Conservation (phyloP, 1,139 yeast species). For the Geotrichum restrictum region DNA sequence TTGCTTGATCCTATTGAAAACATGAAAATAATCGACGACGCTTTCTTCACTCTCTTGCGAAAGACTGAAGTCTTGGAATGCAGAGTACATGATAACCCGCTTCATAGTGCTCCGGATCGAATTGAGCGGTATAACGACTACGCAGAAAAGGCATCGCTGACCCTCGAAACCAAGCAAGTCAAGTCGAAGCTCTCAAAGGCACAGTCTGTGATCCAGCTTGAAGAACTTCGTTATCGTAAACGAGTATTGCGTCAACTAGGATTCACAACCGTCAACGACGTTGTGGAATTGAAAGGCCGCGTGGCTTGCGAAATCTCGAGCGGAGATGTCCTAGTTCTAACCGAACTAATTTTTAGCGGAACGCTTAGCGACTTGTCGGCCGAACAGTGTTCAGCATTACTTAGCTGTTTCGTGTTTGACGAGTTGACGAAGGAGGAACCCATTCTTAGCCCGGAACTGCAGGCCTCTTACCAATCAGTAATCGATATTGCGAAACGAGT, state of each 20-base stretch:
- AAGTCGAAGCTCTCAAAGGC: constrained; percentile 73
- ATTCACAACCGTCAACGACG: constrained; percentile 72
- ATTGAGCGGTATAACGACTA: constrained; percentile 60
- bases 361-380: constrained; percentile 81
- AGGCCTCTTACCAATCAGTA: constrained; percentile 81
- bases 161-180: constrained; percentile 55
- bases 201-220: constrained; percentile 88
- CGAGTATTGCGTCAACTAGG: constrained; percentile 81
- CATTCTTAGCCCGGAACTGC: constrained; percentile 76
- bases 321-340: constrained; percentile 72
- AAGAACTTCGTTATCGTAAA: constrained; percentile 87
- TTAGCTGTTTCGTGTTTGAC: constrained; percentile 95
- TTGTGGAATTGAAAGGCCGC: constrained; percentile 59
- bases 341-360: constrained; percentile 93
- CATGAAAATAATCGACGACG: constrained; percentile 85
- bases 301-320: constrained; percentile 84
- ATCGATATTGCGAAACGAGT: constrained; percentile 86
- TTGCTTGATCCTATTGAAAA: constrained; percentile 82
- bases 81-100: constrained; percentile 54
- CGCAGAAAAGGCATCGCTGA: constrained; percentile 58
- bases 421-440: constrained; percentile 91
- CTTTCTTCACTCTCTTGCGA: constrained; percentile 62
- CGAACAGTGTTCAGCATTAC: constrained; percentile 86
- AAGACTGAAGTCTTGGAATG: constrained; percentile 79
- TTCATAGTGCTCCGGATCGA: constrained; percentile 62